Percentiles rank a stretch among this genome's conserved stretches.
These are phyloP conservation scores for Trametopsis cervina DNA, from an alignment of 768 basidiomycete genomes.

Conservation along the genomic window DNA sequence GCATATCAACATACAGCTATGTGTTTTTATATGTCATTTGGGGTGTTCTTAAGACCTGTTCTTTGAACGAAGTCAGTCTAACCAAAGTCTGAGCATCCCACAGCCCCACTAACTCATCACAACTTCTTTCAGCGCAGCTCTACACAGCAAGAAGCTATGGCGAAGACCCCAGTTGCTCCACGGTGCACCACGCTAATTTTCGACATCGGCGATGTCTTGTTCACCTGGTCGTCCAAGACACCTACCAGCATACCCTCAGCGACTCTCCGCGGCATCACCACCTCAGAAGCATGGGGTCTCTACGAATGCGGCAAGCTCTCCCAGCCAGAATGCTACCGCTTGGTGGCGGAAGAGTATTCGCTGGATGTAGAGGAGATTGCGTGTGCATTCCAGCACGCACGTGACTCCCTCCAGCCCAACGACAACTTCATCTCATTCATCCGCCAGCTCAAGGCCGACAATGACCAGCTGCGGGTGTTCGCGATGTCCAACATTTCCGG, in stretches of 20 bases:
- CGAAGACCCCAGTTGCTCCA: neutral
- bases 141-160: too few species aligned
- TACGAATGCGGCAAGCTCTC: conserved; percentile 43
- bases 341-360: conserved; percentile 33
- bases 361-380: conserved; percentile 32
- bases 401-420: conserved; percentile 39
- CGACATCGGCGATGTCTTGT: conserved; percentile 51
- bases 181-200: conserved; percentile 33
- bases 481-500: conserved; percentile 56
- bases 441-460: conserved; percentile 31
- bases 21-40: too few species aligned
- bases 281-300: conserved; percentile 42
- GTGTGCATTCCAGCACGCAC: conserved; percentile 38
- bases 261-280: conserved; percentile 35
- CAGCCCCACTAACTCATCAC: too few species aligned
- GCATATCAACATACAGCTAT: too few species aligned
- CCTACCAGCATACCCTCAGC: conserved; percentile 36
- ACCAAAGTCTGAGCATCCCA: too few species aligned
- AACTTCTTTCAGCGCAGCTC: too few species aligned
- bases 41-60: too few species aligned
- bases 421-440: conserved; percentile 39
- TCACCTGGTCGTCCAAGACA: conserved; percentile 44
- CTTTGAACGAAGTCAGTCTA: too few species aligned
- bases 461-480: conserved; percentile 34
- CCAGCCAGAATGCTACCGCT: conserved; percentile 37